These are phyloP conservation scores for Hibiscus tridactylites DNA, from an alignment of 345 rosid species.

Conservation along the genomic window DNA sequence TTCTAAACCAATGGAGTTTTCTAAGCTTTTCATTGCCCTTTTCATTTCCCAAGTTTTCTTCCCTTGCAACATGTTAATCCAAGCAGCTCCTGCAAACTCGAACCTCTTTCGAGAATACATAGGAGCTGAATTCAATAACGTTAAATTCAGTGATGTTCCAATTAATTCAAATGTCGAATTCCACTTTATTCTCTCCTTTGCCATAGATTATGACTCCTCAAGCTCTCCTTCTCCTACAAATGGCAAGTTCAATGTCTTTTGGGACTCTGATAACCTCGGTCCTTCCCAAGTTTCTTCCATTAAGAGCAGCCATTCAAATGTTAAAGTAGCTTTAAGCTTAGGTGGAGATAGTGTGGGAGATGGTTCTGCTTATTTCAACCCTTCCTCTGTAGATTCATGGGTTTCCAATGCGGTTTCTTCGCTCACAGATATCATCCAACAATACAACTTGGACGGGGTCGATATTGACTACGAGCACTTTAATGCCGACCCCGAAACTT, in stretches of 20 bases:
- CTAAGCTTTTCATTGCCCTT: conserved; percentile 9
- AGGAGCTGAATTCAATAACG: conserved; percentile 25
- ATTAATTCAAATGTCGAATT: conserved; percentile 18
- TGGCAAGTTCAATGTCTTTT: conserved; percentile 21
- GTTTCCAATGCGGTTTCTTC: not conserved
- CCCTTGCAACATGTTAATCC: not conserved
- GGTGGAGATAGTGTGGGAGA: not conserved
- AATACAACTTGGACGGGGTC: not conserved
- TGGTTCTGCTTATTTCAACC: conserved; percentile 3
- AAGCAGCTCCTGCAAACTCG: conserved; percentile 7
- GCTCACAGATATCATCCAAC: not conserved
- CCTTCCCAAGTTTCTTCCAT: conserved; percentile 24
- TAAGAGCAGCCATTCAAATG: conserved; percentile 2
- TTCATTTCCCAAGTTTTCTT: conserved; percentile 5
- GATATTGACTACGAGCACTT: not conserved
- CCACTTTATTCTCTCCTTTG: conserved; percentile 33
- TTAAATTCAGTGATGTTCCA: conserved; percentile 24
- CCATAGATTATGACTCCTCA: conserved; percentile 28
- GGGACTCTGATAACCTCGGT: conserved; percentile 6
- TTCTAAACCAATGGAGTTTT: conserved; percentile 3
- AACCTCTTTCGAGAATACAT: conserved; percentile 27
- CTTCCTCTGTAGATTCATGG: not conserved
- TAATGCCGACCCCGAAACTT: not conserved
- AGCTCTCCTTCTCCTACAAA: conserved; percentile 24
- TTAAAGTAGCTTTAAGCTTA: not conserved